Percentiles rank a stretch among this genome's conserved stretches.
phyloP scores from a whole-genome alignment of 352 stramenopile species.

The Pythium aphanidermatum region DNA sequence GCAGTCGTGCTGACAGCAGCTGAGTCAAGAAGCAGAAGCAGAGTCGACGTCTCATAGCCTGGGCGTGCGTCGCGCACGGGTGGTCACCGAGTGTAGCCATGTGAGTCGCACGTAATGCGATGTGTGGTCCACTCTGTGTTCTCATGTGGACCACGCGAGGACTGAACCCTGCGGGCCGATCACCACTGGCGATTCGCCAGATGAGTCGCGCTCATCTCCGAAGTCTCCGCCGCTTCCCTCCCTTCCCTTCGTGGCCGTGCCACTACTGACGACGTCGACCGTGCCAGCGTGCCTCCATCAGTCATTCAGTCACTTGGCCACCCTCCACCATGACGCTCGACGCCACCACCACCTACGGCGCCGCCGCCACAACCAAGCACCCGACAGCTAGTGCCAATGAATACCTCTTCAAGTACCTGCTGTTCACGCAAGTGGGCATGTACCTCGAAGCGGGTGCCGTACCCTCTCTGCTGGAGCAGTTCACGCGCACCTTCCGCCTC shows the following conservation, averaged over 20 bases:
- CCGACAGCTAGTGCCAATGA: constrained; percentile 24
- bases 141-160: neutral
- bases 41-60: too few species aligned
- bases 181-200: too few species aligned
- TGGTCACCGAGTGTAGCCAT: too few species aligned
- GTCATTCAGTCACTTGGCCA: constrained; percentile 5
- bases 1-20: too few species aligned
- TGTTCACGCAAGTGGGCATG: constrained; percentile 82
- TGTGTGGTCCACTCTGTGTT: neutral
- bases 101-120: too few species aligned
- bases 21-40: too few species aligned
- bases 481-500: constrained; percentile 71
- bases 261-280: too few species aligned
- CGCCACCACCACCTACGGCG: constrained; percentile 16
- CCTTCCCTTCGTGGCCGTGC: too few species aligned
- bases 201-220: too few species aligned
- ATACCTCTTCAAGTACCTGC: constrained; percentile 84
- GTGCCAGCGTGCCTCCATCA: too few species aligned
- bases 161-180: constrained; percentile 1
- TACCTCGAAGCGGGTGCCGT: constrained; percentile 84
- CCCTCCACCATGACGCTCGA: constrained; percentile 5
- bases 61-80: too few species aligned
- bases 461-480: constrained; percentile 74
- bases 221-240: too few species aligned
- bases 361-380: neutral